These are phyloP conservation scores for Cadophora luteo-olivacea DNA, from an alignment of 2,329 filamentous ascomycete species.

Conservation along the genomic window DNA sequence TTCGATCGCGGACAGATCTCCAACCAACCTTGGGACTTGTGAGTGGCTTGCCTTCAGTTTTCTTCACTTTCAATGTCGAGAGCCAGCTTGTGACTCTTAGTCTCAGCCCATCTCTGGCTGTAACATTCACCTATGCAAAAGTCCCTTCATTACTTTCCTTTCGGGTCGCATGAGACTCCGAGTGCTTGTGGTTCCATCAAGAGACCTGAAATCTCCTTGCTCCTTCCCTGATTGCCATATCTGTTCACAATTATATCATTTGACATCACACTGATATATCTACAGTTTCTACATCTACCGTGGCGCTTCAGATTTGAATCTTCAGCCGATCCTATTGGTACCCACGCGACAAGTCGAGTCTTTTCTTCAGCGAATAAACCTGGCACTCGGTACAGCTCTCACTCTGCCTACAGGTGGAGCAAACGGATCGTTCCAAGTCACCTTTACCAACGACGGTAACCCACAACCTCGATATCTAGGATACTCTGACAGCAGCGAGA, in stretches of 20 bases:
- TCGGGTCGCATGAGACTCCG: neutral
- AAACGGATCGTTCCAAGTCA: conserved; percentile 62
- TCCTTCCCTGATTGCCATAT: too few species aligned
- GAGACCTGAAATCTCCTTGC: too few species aligned
- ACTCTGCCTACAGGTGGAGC: conserved; percentile 61
- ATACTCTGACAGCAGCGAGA: conserved; percentile 54
- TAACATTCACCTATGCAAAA: too few species aligned
- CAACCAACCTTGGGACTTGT: conserved; percentile 25
- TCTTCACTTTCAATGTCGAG: conserved; percentile 24
- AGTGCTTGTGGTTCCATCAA: too few species aligned
- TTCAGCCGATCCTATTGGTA: conserved; percentile 69
- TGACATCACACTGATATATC: neutral
- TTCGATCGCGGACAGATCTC: conserved; percentile 19
- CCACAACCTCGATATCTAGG: conserved; percentile 74
- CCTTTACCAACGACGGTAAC: conserved; percentile 65
- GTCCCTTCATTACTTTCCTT: neutral
- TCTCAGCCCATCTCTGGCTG: neutral
- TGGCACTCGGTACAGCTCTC: conserved; percentile 58
- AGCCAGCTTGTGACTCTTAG: neutral
- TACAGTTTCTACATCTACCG: conserved; percentile 71
- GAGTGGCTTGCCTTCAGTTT: conserved; percentile 1
- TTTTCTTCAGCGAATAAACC: conserved; percentile 71
- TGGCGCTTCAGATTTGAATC: conserved; percentile 50
- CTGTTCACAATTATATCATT: too few species aligned
- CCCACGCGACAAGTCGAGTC: conserved; percentile 68